Conservation (phyloP, 352 stramenopile species). For the Pythium aristosporum region DNA sequence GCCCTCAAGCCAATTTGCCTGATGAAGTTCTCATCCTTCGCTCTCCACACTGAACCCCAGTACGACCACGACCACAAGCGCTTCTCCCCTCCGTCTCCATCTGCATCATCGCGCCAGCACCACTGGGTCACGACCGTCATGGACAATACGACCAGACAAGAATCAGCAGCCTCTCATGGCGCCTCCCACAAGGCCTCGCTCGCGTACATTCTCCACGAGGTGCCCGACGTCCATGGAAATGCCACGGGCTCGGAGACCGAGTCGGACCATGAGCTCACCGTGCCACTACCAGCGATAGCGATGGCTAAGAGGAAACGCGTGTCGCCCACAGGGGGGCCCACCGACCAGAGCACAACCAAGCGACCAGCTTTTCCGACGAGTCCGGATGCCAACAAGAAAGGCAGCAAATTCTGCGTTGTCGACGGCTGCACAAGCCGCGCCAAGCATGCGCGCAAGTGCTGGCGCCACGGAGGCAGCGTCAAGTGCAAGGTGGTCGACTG, state of each 20-base stretch:
- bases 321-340: not conserved
- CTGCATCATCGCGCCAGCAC: not conserved
- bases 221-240: not conserved
- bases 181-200: slow-evolving; percentile 18
- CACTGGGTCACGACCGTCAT: slow-evolving; percentile 20
- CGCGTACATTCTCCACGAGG: slow-evolving; percentile 18
- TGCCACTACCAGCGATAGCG: not conserved
- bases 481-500: slow-evolving; percentile 60
- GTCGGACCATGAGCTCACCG: slow-evolving; percentile 15
- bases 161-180: too few species aligned
- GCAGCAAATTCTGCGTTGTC: slow-evolving; percentile 58
- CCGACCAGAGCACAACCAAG: not conserved
- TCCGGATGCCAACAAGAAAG: slow-evolving; percentile 34
- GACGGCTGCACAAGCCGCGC: slow-evolving; percentile 56
- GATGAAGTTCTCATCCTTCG: slow-evolving; percentile 10
- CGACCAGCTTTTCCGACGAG: not conserved
- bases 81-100: not conserved
- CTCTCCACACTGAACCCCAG: not conserved
- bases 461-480: slow-evolving; percentile 58
- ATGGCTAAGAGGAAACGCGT: slow-evolving; percentile 15
- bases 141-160: not conserved
- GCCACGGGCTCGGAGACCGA: slow-evolving; percentile 19
- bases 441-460: slow-evolving; percentile 60
- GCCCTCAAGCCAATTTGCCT: not conserved
- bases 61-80: not conserved